Evolutionary conservation across 805 yeast genomes (phyloP), one percentile per base, ranked within the genome.

Genomic region (Candida nemodendra): DNA sequence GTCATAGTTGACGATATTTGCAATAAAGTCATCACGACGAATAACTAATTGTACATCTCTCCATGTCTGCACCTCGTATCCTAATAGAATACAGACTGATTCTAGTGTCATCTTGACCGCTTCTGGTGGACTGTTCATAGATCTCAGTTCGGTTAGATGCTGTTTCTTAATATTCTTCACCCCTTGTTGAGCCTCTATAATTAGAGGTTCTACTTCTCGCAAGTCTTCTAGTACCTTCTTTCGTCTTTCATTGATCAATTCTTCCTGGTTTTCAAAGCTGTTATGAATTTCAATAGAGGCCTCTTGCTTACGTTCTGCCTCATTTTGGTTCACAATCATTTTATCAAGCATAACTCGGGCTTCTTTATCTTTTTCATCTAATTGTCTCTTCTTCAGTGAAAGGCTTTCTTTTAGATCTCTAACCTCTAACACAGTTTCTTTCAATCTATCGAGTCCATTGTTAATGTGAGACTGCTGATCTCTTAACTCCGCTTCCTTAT

Each of bases 81-180:
- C 96, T 7, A 91, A 60, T n/a, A 91, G 59, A 4, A 76, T 68
- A 60, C 96, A 88, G 0, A 91, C 95, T 3, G 95, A 83, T 51
- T 91, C 97, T 66, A 91, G 64, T 0, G 95, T 81, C 51, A 84
- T 57, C 51, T 86, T 88, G 4, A 91, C 91, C 0, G 93, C 81
- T 7, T 78, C 82, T 0, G 98, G 98, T 0, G 98, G 98, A 42
- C 87, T 87, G 5, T 76, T 63, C 95, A 91, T 85, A 11, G 96
- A 81, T 53, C 96, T 68, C 19, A 91, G 66, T 60, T 91, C 98
- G 1, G 95, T 85, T 28, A 91, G 67, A 54, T 91, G 97, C 43
- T 86, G 95, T 57, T 91, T 91, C 61, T 89, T 88, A 44, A 91
- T 91, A 50, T 87, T 84, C 48, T 84, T 84, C n/a, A 91, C 98